A percentile compares a stretch with the other conserved stretches of the same genome.
Conservation (phyloP, 441 rosid genomes). For the Capsella rubella region DNA sequence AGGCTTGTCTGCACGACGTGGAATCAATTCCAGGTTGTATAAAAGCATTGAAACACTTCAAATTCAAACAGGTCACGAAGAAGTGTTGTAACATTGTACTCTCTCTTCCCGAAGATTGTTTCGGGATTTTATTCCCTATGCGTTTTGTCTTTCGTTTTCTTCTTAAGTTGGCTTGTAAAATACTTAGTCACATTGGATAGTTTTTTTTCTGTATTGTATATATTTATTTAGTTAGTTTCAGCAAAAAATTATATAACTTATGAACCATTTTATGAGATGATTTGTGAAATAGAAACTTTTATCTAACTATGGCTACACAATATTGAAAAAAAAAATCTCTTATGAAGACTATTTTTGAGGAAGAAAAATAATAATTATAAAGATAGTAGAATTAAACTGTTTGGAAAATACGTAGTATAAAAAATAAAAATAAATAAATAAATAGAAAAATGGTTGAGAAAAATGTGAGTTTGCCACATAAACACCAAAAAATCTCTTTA, state of each 20-base stretch:
- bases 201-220: neutral
- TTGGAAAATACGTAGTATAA: too few species aligned
- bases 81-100: slow-evolving; percentile 11
- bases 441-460: too few species aligned
- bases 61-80: neutral
- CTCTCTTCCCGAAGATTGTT: slow-evolving; percentile 17
- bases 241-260: neutral
- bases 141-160: neutral
- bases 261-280: too few species aligned
- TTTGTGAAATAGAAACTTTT: too few species aligned
- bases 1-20: neutral
- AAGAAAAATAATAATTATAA: too few species aligned
- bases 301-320: too few species aligned
- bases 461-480: too few species aligned
- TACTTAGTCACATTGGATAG: neutral
- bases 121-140: neutral
- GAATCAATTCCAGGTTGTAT: slow-evolving; percentile 3
- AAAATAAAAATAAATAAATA: too few species aligned
- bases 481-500: too few species aligned
- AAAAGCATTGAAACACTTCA: neutral
- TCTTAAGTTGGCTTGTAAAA: neutral
- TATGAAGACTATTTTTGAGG: too few species aligned
- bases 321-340: too few species aligned
- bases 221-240: neutral
- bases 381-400: too few species aligned